Percentiles rank a stretch among this genome's conserved stretches.
These are phyloP conservation scores for Aschersonia sp. DNA, from an alignment of 2,329 filamentous ascomycete species.

Conservation along the genomic window DNA sequence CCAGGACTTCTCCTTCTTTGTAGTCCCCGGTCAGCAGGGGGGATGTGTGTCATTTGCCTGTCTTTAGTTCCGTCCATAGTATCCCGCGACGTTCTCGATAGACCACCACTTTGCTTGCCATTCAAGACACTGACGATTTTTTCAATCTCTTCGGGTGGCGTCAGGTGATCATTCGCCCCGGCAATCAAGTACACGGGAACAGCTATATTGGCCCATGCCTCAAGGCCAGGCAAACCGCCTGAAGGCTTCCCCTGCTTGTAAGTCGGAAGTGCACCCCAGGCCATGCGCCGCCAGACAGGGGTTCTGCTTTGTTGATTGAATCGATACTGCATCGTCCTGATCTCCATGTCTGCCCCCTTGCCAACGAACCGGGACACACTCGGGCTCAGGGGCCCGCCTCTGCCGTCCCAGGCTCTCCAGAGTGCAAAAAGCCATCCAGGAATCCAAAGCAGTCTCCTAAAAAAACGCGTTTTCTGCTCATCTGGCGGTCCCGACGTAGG, in stretches of 20 bases:
- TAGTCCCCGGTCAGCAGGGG: no score
- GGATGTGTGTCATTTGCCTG: no score
- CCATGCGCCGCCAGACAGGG: constrained; percentile 71
- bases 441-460: constrained; percentile 47
- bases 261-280: constrained; percentile 52
- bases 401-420: constrained; percentile 63
- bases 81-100: no score
- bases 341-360: constrained; percentile 46
- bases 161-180: constrained; percentile 64
- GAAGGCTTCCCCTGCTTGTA: constrained; percentile 36
- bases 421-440: constrained; percentile 63
- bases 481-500: constrained; percentile 54
- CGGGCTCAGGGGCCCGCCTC: constrained; percentile 61
- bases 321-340: constrained; percentile 51
- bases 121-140: constrained; percentile 41
- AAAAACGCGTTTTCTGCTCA: constrained; percentile 26
- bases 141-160: constrained; percentile 54
- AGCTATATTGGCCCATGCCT: constrained; percentile 58
- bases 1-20: neutral
- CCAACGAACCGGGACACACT: constrained; percentile 73
- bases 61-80: no score
- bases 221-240: constrained; percentile 54
- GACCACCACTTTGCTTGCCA: constrained; percentile 9
- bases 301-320: constrained; percentile 79
- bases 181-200: constrained; percentile 68